Evolutionary conservation across 106 monocot species (phyloP), one percentile per base, ranked within the genome.

Genomic region (Ottelia alismoides): DNA sequence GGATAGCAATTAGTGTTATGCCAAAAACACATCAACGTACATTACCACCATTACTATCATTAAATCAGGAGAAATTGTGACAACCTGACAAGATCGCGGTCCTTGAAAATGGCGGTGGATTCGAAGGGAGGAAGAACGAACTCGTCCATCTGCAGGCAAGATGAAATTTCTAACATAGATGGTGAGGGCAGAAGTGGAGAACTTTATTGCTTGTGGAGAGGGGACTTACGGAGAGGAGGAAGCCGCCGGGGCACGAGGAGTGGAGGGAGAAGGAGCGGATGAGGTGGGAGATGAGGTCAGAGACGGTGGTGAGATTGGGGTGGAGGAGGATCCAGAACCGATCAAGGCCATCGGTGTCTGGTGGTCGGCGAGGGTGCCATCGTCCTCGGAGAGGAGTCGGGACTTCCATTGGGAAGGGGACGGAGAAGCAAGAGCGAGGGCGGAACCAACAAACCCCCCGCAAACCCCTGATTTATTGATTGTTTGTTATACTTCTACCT

Each of bases 51-150:
- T n/a, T n/a, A n/a, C n/a, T n/a, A n/a, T n/a, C n/a, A n/a, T n/a
- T n/a, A n/a, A n/a, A n/a, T n/a, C n/a, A n/a, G n/a, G n/a, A n/a
- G n/a, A 10, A 54, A 1, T 17, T 17, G 25, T 25, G 18, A 25
- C 26, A 54, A 92, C 92, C 83, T 76, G 32, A 93, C 56, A 53
- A 83, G 61, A 51, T 93, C 92, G 20, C 55, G 72, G 22, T 93
- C 83, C 52, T 57, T 76, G 65, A 93, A 72, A 52, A 93, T 77
- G 28, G 29, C 35, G 31, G 70, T 80, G 10, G 83, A 80, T 54
- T 83, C 87, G 65, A 77, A 93, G 20, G 77, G 30, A 2, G 92
- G 92, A 63, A 93, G 45, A 22, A 70, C 77, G 68, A 87, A 87
- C 50, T 58, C 80, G 78, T 87, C 87, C 69, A 93, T 77, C 92